Percentiles rank a stretch among this genome's conserved stretches.
Conservation (phyloP, 805 yeast genomes). For the Monosporozyma servazzii region DNA sequence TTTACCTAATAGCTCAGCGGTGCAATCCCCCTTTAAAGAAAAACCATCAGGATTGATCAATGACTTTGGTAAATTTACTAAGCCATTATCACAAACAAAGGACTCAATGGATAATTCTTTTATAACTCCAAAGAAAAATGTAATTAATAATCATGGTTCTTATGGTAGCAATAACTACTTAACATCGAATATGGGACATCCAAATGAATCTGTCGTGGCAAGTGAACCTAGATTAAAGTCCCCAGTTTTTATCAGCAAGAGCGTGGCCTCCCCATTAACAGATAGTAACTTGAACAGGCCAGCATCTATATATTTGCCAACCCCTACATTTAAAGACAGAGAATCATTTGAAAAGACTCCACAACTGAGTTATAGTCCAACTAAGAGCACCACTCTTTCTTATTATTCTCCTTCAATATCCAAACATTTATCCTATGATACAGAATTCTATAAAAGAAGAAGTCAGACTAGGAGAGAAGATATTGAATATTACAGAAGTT, state of each 20-base stretch:
- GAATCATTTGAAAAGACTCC: slow-evolving; percentile 8
- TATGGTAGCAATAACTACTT: neutral
- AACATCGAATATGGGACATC: neutral
- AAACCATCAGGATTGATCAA: slow-evolving; percentile 15
- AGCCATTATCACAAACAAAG: neutral
- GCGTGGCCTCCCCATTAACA: neutral
- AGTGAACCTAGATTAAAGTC: neutral
- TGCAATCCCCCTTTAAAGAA: slow-evolving; percentile 1
- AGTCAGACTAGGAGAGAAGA: slow-evolving; percentile 21
- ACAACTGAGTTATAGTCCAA: slow-evolving; percentile 20
- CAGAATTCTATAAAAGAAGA: slow-evolving; percentile 24
- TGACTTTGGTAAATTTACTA: slow-evolving; percentile 14
- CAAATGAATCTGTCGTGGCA: neutral
- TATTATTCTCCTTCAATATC: slow-evolving; percentile 30
- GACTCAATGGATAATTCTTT: neutral
- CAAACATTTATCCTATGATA: slow-evolving; percentile 20
- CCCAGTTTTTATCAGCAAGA: neutral
- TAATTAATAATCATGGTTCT: neutral
- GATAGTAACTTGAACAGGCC: neutral
- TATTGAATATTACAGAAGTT: slow-evolving; percentile 16
- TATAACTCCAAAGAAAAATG: neutral
- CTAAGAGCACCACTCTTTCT: slow-evolving; percentile 18
- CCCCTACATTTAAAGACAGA: neutral
- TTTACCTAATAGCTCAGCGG: slow-evolving; percentile 8
- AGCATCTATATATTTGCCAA: neutral